These are phyloP conservation scores for Sugiyamaella neomexicana DNA, from an alignment of 1,139 yeast genomes.

Conservation along the genomic window DNA sequence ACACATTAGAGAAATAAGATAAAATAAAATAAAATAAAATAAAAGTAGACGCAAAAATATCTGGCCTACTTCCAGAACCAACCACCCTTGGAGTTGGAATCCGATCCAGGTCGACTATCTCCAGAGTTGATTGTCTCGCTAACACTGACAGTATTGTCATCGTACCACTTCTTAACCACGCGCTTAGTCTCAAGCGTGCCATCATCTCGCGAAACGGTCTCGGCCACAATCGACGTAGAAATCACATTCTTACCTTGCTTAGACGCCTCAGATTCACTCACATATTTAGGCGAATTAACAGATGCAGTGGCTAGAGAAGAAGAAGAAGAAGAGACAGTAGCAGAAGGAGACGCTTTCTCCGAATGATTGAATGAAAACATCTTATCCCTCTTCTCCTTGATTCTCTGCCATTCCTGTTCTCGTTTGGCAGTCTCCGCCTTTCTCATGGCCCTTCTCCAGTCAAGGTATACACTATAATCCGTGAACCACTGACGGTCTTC, in stretches of 20 bases:
- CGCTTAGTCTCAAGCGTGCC: constrained; percentile 57
- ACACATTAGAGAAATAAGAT: not conserved
- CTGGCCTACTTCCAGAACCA: constrained; percentile 39
- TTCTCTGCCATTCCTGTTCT: constrained; percentile 29
- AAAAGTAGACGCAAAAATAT: not conserved
- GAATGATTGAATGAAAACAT: not conserved
- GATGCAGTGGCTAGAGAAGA: not conserved
- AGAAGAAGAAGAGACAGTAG: not conserved
- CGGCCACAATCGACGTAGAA: constrained; percentile 52
- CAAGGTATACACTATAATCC: constrained; percentile 62
- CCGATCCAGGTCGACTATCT: constrained; percentile 2
- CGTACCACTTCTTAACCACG: constrained; percentile 55
- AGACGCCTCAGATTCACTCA: constrained; percentile 33
- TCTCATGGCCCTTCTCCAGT: constrained; percentile 64
- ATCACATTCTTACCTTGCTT: constrained; percentile 45
- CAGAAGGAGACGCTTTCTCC: not conserved
- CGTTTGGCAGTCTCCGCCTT: constrained; percentile 44
- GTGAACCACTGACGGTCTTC: constrained; percentile 48
- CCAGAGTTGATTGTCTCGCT: constrained; percentile 36
- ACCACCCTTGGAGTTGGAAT: constrained; percentile 25
- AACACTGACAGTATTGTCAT: constrained; percentile 59
- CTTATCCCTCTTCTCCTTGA: constrained; percentile 18
- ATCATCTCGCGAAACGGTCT: constrained; percentile 47
- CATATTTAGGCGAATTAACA: constrained; percentile 12
- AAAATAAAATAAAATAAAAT: not conserved